A percentile compares a stretch with the other conserved stretches of the same genome.
These are phyloP conservation scores for Phlyctochytrium arcticum DNA, from an alignment of 192 early-diverging fungal genomes.

Conservation along the genomic window DNA sequence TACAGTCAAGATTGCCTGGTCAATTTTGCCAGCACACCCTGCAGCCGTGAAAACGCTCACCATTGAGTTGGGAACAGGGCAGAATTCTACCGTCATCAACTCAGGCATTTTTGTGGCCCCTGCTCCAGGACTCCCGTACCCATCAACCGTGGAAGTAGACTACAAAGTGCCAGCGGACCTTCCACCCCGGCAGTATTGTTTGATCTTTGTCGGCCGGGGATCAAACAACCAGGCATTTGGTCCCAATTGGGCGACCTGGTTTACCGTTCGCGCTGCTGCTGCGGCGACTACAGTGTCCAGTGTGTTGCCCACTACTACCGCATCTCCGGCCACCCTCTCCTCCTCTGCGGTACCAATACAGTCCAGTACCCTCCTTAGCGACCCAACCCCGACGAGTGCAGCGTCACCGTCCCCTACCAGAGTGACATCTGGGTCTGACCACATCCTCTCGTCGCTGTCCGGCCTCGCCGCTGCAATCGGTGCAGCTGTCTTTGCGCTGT, in stretches of 20 bases:
- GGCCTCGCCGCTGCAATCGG: no score
- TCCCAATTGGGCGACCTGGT: constrained; percentile 12
- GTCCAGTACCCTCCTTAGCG: no score
- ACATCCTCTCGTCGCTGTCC: not conserved
- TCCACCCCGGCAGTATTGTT: not conserved
- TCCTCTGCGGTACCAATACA: no score
- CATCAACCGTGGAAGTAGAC: not conserved
- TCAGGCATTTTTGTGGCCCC: constrained; percentile 5
- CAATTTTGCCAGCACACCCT: not conserved
- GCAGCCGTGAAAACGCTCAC: not conserved
- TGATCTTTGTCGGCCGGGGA: constrained; percentile 11
- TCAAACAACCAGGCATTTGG: not conserved
- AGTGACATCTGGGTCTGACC: no score
- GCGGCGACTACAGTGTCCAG: not conserved
- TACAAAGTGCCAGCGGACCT: constrained; percentile 2
- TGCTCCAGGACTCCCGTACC: constrained; percentile 1
- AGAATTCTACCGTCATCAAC: not conserved
- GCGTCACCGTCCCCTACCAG: no score
- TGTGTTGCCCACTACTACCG: not conserved
- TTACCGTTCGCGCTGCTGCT: not conserved
- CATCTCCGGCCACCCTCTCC: not conserved
- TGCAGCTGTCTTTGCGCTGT: no score
- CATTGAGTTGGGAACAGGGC: constrained; percentile 8
- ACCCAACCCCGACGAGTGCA: no score
- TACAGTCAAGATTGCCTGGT: constrained; percentile 1